A percentile compares a stretch with the other conserved stretches of the same genome.
Evolutionary conservation across 352 stramenopile species (phyloP).

Genomic region (Elongisporangium prolatum): DNA sequence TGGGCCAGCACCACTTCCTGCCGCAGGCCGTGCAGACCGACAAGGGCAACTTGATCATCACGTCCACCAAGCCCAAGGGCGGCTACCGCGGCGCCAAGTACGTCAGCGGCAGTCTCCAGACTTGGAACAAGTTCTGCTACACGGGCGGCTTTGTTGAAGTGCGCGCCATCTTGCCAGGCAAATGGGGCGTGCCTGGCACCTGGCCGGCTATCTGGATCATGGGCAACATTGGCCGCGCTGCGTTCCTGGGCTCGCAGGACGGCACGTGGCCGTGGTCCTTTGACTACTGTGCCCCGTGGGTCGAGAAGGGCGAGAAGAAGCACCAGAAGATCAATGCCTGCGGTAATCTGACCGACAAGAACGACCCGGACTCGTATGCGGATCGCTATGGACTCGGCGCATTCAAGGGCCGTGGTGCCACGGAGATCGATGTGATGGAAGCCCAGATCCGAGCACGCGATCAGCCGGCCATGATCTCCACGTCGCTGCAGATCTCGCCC

Average conservation of each 20-base stretch:
- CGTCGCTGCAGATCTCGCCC: conserved; percentile 90
- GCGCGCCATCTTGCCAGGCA: conserved; percentile 91
- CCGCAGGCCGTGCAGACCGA: conserved; percentile 89
- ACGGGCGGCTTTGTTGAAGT: conserved; percentile 96
- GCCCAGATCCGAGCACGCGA: conserved; percentile 82
- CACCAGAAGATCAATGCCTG: conserved; percentile 95
- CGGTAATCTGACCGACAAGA: conserved; percentile 90
- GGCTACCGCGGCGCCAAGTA: conserved; percentile 71
- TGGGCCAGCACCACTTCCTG: conserved; percentile 96
- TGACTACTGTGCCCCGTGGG: conserved; percentile 79
- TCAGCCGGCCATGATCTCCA: conserved; percentile 89
- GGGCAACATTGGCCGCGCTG: conserved; percentile 95
- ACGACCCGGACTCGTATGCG: conserved; percentile 81
- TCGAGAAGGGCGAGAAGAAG: conserved; percentile 88
- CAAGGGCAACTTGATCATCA: conserved; percentile 93
- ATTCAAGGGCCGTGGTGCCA: conserved; percentile 90
- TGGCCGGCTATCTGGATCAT: conserved; percentile 98
- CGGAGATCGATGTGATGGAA: conserved; percentile 97
- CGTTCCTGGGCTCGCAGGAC: conserved; percentile 91
- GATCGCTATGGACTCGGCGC: conserved; percentile 91
- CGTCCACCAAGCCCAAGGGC: conserved; percentile 81
- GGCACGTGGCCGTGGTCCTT: conserved; percentile 97
- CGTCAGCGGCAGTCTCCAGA: conserved; percentile 93
- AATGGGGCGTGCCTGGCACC: conserved; percentile 91
- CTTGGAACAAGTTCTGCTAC: conserved; percentile 99